Conservation (phyloP, 208 protist genomes). For the Trypanosoma brucei region DNA sequence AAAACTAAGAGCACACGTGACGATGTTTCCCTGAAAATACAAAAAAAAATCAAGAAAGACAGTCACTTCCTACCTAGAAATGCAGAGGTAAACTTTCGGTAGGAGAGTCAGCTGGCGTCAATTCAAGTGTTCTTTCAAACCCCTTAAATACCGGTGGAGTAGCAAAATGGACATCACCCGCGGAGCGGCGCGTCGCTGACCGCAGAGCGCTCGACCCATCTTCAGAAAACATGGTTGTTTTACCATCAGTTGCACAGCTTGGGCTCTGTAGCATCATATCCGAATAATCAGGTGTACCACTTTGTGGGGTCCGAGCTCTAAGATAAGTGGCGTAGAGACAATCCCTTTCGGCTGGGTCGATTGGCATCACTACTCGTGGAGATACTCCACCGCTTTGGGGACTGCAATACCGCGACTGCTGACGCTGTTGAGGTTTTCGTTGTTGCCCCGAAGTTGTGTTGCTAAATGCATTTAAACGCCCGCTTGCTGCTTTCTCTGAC, state of each 20-base stretch:
- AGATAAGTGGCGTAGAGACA: no score
- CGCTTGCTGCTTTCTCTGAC: neutral
- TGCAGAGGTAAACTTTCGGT: constrained; percentile 17
- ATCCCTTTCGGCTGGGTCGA: no score
- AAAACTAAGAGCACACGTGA: no score
- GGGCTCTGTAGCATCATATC: constrained; percentile 4
- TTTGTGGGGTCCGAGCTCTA: constrained; percentile 13
- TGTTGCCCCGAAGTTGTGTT: no score
- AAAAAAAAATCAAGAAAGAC: neutral
- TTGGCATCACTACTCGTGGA: no score
- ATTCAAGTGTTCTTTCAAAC: constrained; percentile 29
- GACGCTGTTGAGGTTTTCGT: no score
- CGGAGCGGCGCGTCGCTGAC: constrained; percentile 10
- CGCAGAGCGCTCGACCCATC: constrained; percentile 8
- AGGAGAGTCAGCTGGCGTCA: constrained; percentile 15
- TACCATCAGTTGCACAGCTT: constrained; percentile 8
- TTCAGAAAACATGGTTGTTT: constrained; percentile 14
- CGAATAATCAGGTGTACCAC: neutral
- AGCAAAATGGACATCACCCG: constrained; percentile 38
- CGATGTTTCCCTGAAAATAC: neutral
- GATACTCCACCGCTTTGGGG: no score
- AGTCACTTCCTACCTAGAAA: constrained; percentile 5
- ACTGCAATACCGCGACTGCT: no score
- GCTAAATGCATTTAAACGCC: no score
- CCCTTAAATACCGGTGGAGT: constrained; percentile 77